phyloP scores from a whole-genome alignment of 2,329 filamentous ascomycete genomes.

The Reticulascus tulasneorum region DNA sequence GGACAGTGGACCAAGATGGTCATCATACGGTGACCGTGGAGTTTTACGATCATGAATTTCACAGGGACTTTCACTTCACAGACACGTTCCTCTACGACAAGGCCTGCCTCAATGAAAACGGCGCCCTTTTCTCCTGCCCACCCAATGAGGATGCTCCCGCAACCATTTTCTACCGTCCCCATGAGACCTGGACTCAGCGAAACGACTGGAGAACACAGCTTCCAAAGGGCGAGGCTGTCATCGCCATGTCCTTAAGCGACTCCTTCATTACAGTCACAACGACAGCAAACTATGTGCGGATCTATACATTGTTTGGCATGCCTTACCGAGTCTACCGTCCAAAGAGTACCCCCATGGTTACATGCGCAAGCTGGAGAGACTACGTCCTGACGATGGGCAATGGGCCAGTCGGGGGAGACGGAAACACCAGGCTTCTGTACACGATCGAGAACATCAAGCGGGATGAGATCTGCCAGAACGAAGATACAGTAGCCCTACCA shows the following conservation, averaged over 20 bases:
- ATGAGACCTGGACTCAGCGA: conserved; percentile 92
- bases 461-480: conserved; percentile 90
- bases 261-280: conserved; percentile 90
- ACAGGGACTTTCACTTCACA: conserved; percentile 95
- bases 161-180: conserved; percentile 90
- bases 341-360: conserved; percentile 85
- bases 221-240: conserved; percentile 81
- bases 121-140: conserved; percentile 79
- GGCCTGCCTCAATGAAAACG: conserved; percentile 82
- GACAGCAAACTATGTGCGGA: conserved; percentile 78
- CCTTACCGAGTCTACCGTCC: conserved; percentile 86
- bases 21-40: conserved; percentile 94
- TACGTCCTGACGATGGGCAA: conserved; percentile 97
- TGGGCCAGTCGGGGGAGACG: conserved; percentile 76
- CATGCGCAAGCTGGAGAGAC: conserved; percentile 90
- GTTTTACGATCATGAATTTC: conserved; percentile 91
- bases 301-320: conserved; percentile 90
- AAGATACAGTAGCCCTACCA: conserved; percentile 84
- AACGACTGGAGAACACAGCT: conserved; percentile 86
- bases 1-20: conserved; percentile 93
- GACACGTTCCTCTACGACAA: conserved; percentile 96
- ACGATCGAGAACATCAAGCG: conserved; percentile 92
- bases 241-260: conserved; percentile 85
- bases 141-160: conserved; percentile 57
- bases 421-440: conserved; percentile 75